Evolutionary conservation across 352 stramenopile genomes (phyloP).

Genomic region (Phytopythium boreale): DNA sequence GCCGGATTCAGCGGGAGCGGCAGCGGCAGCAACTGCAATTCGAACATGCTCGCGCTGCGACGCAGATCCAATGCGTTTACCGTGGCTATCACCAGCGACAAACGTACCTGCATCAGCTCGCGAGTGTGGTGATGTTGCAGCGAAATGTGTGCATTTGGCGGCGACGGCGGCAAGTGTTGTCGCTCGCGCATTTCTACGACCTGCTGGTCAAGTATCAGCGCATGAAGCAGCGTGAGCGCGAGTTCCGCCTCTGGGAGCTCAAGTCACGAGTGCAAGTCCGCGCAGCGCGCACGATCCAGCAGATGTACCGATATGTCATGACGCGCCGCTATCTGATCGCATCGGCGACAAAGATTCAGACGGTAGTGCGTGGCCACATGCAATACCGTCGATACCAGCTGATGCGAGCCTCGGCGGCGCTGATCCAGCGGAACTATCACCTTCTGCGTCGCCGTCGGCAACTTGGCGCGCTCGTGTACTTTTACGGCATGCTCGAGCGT

Average conservation of each 20-base stretch:
- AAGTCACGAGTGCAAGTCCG: neutral
- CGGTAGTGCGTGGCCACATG: slow-evolving; percentile 14
- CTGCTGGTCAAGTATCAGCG: slow-evolving; percentile 32
- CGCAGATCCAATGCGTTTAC: slow-evolving; percentile 28
- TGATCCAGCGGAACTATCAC: slow-evolving; percentile 38
- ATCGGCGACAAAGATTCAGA: slow-evolving; percentile 33
- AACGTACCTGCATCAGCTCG: slow-evolving; percentile 19
- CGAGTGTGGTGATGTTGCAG: slow-evolving; percentile 26
- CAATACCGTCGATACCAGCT: slow-evolving; percentile 16
- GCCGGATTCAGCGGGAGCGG: neutral
- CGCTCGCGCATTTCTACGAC: slow-evolving; percentile 32
- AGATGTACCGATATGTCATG: slow-evolving; percentile 6
- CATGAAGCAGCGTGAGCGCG: slow-evolving; percentile 16
- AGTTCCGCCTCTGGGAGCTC: slow-evolving; percentile 1
- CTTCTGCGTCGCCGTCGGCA: slow-evolving; percentile 37
- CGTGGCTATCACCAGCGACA: slow-evolving; percentile 18
- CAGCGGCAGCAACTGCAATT: neutral
- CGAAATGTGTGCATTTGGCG: slow-evolving; percentile 41
- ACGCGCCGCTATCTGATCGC: slow-evolving; percentile 1
- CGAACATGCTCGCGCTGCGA: slow-evolving; percentile 21
- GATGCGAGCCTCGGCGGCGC: slow-evolving; percentile 12
- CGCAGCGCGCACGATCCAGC: slow-evolving; percentile 3
- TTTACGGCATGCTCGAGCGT: slow-evolving; percentile 23
- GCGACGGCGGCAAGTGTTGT: slow-evolving; percentile 25
- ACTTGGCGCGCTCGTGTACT: slow-evolving; percentile 25